Evolutionary conservation across 257 asterid genomes (phyloP), one percentile per base, ranked within the genome.

Genomic region (Coffea canephora): DNA sequence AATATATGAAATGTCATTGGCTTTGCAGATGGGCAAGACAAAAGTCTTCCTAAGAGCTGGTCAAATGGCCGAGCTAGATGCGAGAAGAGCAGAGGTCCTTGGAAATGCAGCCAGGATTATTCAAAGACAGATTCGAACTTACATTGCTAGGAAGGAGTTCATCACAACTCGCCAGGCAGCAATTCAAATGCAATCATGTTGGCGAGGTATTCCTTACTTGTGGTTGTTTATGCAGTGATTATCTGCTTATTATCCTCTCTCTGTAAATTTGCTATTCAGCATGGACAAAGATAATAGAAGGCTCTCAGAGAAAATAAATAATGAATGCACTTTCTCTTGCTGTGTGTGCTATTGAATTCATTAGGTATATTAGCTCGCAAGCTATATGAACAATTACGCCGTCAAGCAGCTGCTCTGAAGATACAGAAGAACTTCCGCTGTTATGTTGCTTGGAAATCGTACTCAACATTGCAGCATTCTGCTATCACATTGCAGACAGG

Each of bases 51-150:
- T 96, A 74, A 91, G 99, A 79, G 99, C 99, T 87, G 99, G 99
- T 82, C 99, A 96, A 91, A 96, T 96, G 99, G 99, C 99, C 71
- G 98, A 94, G 88, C 91, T 96, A 70, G 99, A 96, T 82, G 93
- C 98, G 65, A 92, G 91, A 84, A 90, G 99, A 89, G 94, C 97
- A 61, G 98, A 90, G 91, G 97, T 96, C 80, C 97, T 94, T 83
- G 97, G 98, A 83, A 94, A 94, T 89, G 98, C 99, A 75, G 99
- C 99, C 84, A 89, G 89, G 87, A 88, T 86, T 50, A 92, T 96
- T 85, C 99, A 96, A 90, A 89, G 99, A 85, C 97, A 92, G 87
- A 92, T 94, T 31, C 91, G 96, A 78, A 96, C 99, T 72, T 91
- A 94, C 78, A 91, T 94, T 81, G 91, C 96, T 69, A 82, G 97